Evolutionary conservation across 2,329 filamentous ascomycete species (phyloP), one percentile per base, ranked within the genome.

Genomic region (Sporothrix curviconia): DNA sequence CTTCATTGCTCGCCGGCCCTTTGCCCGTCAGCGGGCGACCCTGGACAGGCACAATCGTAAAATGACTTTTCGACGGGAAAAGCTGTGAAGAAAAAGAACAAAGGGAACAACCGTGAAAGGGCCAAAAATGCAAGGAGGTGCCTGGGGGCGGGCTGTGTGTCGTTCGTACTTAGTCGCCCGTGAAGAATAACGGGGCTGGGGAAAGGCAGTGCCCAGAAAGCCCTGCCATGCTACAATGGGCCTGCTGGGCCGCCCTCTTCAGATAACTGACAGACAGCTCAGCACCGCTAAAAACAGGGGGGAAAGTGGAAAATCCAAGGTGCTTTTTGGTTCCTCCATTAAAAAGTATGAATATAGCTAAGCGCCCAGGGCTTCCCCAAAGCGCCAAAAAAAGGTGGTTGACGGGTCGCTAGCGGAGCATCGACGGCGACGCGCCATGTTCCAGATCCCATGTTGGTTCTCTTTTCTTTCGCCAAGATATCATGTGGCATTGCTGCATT

Each of bases 291-390:
- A 39, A 63, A 11, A 5, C 28, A n/a, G n/a, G n/a, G 28, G 11
- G 11, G 11, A 61, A 63, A 63, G 62, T 64, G 63, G 63, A 59
- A 64, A 64, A 62, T 65, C 63, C n/a, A n/a, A 64, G 61, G 59
- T 65, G 63, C 59, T 64, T 58, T 39, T 44, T 12, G 22, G 24
- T 14, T n/a, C 46, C 46, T 6, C 46, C 12, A 19, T 46, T 9
- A 14, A 37, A 42, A 14, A 24, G 17, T 15, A n/a, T 14, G n/a
- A 15, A 39, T 9, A 11, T 11, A n/a, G n/a, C 46, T 39, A 9
- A 25, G 46, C 17, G 14, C 17, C 14, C 2, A 42, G n/a, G 12
- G 11, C 37, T 6, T 15, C 34, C n/a, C 15, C 15, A 46, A n/a
- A 36, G 22, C 4, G 17, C 22, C 28, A 7, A 53, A 28, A 34